Conservation (phyloP, 2,329 filamentous ascomycete genomes). For the Cercospora citrullina region DNA sequence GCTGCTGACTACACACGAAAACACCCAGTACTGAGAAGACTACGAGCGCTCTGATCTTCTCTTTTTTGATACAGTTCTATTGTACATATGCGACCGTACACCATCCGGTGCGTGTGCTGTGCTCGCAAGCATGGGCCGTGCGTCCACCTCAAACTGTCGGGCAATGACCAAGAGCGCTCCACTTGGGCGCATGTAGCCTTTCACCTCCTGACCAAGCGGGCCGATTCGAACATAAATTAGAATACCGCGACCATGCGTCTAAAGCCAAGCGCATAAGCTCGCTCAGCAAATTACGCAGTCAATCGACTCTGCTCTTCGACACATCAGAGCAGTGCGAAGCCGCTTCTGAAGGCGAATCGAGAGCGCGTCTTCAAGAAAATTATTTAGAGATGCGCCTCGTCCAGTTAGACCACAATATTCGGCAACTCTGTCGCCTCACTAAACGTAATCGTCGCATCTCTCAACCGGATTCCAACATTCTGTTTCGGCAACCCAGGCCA, state of each 20-base stretch:
- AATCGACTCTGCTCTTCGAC: not conserved
- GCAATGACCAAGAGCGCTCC: not conserved
- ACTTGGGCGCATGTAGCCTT: not conserved
- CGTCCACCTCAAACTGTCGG: not conserved
- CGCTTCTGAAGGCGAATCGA: not conserved
- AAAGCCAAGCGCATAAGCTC: not conserved
- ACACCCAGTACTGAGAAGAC: not conserved
- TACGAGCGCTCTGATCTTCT: not conserved
- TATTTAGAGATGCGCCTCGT: not conserved
- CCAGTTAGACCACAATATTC: not conserved
- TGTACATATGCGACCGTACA: not conserved
- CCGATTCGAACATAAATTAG: not conserved
- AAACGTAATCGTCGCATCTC: slow-evolving; percentile 16
- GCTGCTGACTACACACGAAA: not conserved
- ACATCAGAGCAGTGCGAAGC: not conserved
- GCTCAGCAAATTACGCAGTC: too few species aligned
- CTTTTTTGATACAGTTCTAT: not conserved
- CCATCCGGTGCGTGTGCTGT: not conserved
- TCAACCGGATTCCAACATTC: slow-evolving; percentile 18
- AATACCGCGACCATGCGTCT: not conserved
- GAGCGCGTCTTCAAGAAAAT: not conserved
- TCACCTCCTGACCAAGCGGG: not conserved
- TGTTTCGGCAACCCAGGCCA: slow-evolving; percentile 17
- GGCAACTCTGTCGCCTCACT: slow-evolving; percentile 11
- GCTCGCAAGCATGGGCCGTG: not conserved